A percentile compares a stretch with the other conserved stretches of the same genome.
phyloP scores from a whole-genome alignment of 805 yeast species.

The Zygotorulaspora chibaensis region DNA sequence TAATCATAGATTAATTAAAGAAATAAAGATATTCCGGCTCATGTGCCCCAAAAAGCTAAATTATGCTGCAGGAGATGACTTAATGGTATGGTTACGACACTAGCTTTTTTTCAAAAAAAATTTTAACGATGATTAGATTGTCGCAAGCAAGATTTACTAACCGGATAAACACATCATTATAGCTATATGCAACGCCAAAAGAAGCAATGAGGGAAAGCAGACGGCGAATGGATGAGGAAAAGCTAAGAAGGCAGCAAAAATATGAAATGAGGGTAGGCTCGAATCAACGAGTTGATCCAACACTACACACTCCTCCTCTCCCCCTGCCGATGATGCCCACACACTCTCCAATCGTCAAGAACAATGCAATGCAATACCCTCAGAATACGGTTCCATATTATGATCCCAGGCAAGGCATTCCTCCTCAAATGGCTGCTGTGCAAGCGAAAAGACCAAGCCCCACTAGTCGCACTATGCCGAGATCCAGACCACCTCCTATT shows the following conservation, averaged over 20 bases:
- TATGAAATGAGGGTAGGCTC: constrained; percentile 17
- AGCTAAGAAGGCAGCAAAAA: constrained; percentile 22
- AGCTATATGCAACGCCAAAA: constrained; percentile 36
- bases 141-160: constrained; percentile 7
- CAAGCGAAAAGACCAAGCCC: constrained; percentile 5
- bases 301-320: constrained; percentile 21
- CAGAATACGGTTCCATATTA: constrained; percentile 3
- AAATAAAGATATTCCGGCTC: no score
- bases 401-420: constrained; percentile 3
- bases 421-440: constrained; percentile 2
- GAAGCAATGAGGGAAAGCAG: constrained; percentile 33
- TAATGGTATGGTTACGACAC: constrained; percentile 17
- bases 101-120: background rate
- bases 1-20: no score
- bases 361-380: background rate
- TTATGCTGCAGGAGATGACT: constrained; percentile 35
- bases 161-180: constrained; percentile 1
- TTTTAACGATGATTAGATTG: background rate
- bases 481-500: constrained; percentile 12
- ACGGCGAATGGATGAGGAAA: constrained; percentile 27
- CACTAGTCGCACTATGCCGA: constrained; percentile 4
- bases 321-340: constrained; percentile 2
- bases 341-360: background rate
- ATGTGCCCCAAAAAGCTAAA: constrained; percentile 33
- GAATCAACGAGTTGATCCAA: constrained; percentile 14